phyloP scores from a whole-genome alignment of 1,284 basidiomycete species.

The Austroboletus niveus region DNA sequence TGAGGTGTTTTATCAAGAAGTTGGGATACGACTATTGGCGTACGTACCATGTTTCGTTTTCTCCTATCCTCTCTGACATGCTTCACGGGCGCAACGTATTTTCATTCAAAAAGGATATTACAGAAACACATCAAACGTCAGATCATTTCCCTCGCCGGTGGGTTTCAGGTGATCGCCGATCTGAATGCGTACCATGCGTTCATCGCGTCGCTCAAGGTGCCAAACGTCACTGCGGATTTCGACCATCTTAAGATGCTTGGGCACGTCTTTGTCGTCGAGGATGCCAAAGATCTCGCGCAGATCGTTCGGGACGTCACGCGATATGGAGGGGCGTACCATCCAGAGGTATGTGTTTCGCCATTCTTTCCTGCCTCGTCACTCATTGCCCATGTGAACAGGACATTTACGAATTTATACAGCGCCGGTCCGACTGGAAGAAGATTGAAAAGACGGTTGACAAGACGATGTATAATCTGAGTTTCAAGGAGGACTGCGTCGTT shows the following conservation, averaged over 20 bases:
- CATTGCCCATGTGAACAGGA: slow-evolving; percentile 47
- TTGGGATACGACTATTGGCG: slow-evolving; percentile 90
- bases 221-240: slow-evolving; percentile 80
- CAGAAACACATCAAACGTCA: slow-evolving; percentile 97
- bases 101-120: slow-evolving; percentile 60
- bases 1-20: slow-evolving; percentile 97
- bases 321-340: slow-evolving; percentile 89
- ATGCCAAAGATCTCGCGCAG: slow-evolving; percentile 91
- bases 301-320: slow-evolving; percentile 93
- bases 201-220: slow-evolving; percentile 76
- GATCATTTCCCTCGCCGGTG: slow-evolving; percentile 91
- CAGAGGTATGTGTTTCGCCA: slow-evolving; percentile 61
- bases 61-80: too few relatives aligned
- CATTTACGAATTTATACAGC: slow-evolving; percentile 91
- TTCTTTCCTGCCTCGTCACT: not conserved
- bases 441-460: slow-evolving; percentile 95
- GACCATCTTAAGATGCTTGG: slow-evolving; percentile 95
- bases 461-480: slow-evolving; percentile 91
- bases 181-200: slow-evolving; percentile 92
- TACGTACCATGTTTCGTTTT: slow-evolving; percentile 35
- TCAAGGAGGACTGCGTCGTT: slow-evolving; percentile 84
- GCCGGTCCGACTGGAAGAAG: slow-evolving; percentile 94
- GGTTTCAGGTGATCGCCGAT: slow-evolving; percentile 95
- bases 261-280: slow-evolving; percentile 90
- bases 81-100: too few relatives aligned